Base-by-base conservation (phyloP, 2,329 filamentous ascomycete species). In the Mycosphaerella sp. region DNA sequence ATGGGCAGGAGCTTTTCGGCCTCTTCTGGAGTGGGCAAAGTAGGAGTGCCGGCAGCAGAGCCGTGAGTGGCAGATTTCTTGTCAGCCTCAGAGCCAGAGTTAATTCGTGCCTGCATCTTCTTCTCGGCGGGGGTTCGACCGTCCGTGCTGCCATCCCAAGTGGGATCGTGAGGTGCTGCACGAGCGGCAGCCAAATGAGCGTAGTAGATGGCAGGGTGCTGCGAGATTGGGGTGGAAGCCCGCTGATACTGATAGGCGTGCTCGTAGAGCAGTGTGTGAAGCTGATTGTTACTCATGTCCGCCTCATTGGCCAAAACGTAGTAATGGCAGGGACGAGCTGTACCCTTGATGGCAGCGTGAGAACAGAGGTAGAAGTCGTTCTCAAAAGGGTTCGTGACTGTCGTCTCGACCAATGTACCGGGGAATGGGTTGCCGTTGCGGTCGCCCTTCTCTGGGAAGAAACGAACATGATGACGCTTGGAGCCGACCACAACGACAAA, bases 161-260 rank as follows among this genome's bases (percentile, higher is more conserved):
- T 68, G 58, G 79, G 75, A 64, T 92, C 84, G 60, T 98, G 93
- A 3, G 83, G 77, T 51, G 84, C 83, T 17, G 88, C 89, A 47
- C 93, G 87, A 54, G 83, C 82, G 7, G 89, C 86, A 34, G 91
- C 90, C 59, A 98, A 73, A 71, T 98, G 93, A 0, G 95, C 90
- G 63, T 98, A 98, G 78, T 98, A 98, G 0, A 97, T 86, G 0
- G 93, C 90, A 0, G 93, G 93, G 61, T 80, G 87, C 0, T 93
- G 72, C 0, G 91, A 96, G 0, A 98, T 91, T 0, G 93, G 89
- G 0, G 92, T 97, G 0, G 91, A 97, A 0, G 91, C 93, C 12
- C 93, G 83, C 52, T 86, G 85, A 66, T 95, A 98, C 53, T 95
- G 89, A 71, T 95, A 98, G 43, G 86, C 95, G 59, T 96, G 90